Base-by-base conservation (phyloP, 2,329 filamentous ascomycete species). In the Dactylonectria estremocensis region DNA sequence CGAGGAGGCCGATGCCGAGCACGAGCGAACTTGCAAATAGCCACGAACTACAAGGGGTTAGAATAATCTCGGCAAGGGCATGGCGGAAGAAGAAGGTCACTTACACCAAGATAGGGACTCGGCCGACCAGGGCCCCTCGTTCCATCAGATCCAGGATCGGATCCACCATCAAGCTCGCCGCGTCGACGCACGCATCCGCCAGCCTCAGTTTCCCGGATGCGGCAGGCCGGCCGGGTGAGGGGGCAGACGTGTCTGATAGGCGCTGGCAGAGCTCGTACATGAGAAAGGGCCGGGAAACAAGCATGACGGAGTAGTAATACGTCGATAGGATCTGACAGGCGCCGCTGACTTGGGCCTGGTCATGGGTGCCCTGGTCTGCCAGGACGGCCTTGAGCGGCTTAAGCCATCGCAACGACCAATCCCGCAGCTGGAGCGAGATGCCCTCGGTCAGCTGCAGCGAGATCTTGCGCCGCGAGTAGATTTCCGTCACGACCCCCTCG, bases 301-400 rank as follows among this genome's bases (percentile, higher is more conserved):
- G 80, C 80, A 89, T 88, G n/a, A 88, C 87, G 1, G 86, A 84
- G 65, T 89, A 88, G 74, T 88, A 88, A 62, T 88, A 89, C 2
- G 86, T 85, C 0, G 84, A 81, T 8, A 89, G 73, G 0, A 87
- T 83, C 73, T 87, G 86, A 31, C 85, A 87, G 0, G 86, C 86
- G 1, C 86, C 87, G 8, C 82, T 81, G 0, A 81, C 75, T 60
- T 81, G 78, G 0, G 77, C 76, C 13, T 79, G 67, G 3, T 74
- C 64, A 4, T 74, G 54, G 0, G n/a, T 48, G 18, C 72, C 49
- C 3, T 18, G 74, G 33, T 70, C 66, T 1, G 50, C 73, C 40
- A 85, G 72, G 8, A 81, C 76, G 2, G 79, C 78, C 55, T 84
- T 85, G 1, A 89, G 77, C 1, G 75, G 77, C 48, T 82, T 77